Conservation (phyloP, 2,329 filamentous ascomycete species). For the Aspergillus pseudonomiae region DNA sequence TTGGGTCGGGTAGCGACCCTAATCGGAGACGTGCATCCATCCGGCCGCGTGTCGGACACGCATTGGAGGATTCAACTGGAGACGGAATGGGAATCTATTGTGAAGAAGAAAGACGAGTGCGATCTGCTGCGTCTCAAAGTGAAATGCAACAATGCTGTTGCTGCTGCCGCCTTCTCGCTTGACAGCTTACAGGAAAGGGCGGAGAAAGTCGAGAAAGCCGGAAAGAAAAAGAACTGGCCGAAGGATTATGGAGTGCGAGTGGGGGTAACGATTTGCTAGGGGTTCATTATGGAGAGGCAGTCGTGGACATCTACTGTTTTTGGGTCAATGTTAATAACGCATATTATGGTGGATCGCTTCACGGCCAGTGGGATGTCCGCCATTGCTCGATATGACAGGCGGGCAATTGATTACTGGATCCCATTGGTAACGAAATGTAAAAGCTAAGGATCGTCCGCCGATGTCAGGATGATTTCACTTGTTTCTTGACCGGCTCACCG, state of each 20-base stretch:
- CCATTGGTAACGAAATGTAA: background rate
- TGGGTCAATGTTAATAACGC: background rate
- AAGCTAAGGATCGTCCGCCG: background rate
- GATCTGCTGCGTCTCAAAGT: constrained; percentile 51
- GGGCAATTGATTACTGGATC: background rate
- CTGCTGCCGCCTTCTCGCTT: constrained; percentile 34
- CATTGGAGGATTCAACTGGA: constrained; percentile 44
- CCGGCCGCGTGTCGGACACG: constrained; percentile 47
- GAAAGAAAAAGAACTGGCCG: constrained; percentile 63
- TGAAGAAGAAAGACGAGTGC: constrained; percentile 43
- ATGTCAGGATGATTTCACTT: constrained; percentile 13
- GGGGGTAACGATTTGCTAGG: constrained; percentile 28
- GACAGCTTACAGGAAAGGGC: constrained; percentile 45
- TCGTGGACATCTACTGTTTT: background rate
- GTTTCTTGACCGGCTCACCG: constrained; percentile 12
- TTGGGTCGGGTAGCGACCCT: constrained; percentile 63
- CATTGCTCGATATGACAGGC: background rate
- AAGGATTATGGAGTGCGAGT: constrained; percentile 47
- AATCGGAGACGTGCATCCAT: constrained; percentile 63
- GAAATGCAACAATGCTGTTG: constrained; percentile 43
- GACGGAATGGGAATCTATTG: constrained; percentile 46
- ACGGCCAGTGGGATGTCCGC: background rate
- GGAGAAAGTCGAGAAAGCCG: constrained; percentile 54
- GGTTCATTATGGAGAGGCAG: background rate
- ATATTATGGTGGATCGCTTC: background rate